Conservation (phyloP, 257 asterid species). For the Nicotiana attenuata region DNA sequence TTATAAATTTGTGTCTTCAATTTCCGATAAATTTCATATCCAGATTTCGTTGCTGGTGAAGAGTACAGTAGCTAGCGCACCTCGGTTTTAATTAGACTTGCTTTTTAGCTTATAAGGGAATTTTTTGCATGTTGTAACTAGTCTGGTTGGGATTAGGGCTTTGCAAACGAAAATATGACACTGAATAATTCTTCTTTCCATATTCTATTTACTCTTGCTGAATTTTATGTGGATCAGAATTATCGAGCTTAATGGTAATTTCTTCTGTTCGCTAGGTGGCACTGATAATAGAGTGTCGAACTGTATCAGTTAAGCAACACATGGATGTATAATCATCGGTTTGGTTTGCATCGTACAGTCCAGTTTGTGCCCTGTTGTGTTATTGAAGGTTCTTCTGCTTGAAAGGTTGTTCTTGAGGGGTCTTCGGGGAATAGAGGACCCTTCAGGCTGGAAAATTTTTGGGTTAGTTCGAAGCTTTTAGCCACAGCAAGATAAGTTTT, state of each 20-base stretch:
- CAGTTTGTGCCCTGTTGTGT: not conserved
- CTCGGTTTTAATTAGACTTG: not conserved
- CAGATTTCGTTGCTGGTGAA: not conserved
- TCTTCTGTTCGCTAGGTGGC: conserved; percentile 12
- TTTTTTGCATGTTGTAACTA: not conserved
- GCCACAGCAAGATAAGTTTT: not conserved
- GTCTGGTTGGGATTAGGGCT: not conserved
- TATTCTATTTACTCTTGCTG: not conserved
- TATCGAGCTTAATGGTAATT: conserved; percentile 3
- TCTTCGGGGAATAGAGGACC: conserved; percentile 35
- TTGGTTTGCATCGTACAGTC: conserved; percentile 14
- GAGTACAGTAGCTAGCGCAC: not conserved
- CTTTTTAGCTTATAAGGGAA: not conserved
- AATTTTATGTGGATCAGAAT: not conserved
- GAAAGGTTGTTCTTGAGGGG: conserved; percentile 19
- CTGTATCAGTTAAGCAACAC: conserved; percentile 11
- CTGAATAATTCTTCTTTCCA: not conserved
- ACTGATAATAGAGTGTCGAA: conserved; percentile 5
- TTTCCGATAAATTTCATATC: not conserved
- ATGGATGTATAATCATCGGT: conserved; percentile 4
- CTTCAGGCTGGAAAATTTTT: conserved; percentile 15
- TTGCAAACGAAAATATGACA: not conserved
- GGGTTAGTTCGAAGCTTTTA: not conserved
- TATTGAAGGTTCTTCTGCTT: conserved; percentile 21
- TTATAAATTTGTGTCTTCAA: not conserved